Evolutionary conservation across 768 basidiomycete species (phyloP).

Genomic region (Tulasnella sp.): DNA sequence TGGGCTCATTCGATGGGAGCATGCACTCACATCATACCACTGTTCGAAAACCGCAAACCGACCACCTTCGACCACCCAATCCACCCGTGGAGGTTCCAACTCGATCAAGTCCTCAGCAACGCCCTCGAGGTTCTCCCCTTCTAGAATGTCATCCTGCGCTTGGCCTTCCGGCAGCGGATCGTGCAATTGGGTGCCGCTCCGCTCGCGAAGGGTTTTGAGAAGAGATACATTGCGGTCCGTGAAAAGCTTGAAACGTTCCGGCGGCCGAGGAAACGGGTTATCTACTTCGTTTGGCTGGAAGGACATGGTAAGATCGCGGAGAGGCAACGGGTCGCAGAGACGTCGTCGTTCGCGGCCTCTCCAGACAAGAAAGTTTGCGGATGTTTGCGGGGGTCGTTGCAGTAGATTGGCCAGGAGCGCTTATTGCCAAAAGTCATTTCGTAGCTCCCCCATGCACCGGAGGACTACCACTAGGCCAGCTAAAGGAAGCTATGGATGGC

Average conservation of each 20-base stretch:
- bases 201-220: constrained; percentile 51
- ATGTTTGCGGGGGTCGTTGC: background rate
- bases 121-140: constrained; percentile 56
- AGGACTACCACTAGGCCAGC: background rate
- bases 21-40: background rate
- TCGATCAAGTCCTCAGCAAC: constrained; percentile 66
- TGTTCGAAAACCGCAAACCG: constrained; percentile 83
- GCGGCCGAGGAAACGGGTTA: constrained; percentile 86
- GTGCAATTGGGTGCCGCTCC: constrained; percentile 43
- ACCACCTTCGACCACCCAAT: constrained; percentile 86
- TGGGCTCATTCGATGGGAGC: background rate
- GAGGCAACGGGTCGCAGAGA: background rate
- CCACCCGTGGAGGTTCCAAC: constrained; percentile 80
- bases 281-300: constrained; percentile 9
- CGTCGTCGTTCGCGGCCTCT: background rate
- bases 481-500: background rate
- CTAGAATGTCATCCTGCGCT: constrained; percentile 59
- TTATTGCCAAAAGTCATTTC: background rate
- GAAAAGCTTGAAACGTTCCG: constrained; percentile 76
- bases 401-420: background rate
- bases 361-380: background rate
- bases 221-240: constrained; percentile 68
- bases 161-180: constrained; percentile 38
- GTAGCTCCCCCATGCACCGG: background rate
- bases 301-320: background rate